Conservation (phyloP, 768 basidiomycete species). For the Austroboletus festivus region DNA sequence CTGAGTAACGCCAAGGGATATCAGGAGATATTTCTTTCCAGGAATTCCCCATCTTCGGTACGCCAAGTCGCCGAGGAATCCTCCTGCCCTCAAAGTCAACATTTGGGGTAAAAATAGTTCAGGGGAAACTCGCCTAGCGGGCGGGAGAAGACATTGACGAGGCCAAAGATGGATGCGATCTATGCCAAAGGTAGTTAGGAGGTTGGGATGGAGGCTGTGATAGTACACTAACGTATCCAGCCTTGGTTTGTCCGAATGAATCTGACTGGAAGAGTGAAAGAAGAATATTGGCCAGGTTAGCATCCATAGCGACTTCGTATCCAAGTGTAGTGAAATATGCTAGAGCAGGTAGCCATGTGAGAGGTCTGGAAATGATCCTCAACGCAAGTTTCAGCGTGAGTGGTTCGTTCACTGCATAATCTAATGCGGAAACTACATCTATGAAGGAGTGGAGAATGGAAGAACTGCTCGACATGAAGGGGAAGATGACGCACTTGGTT, state of each 20-base stretch:
- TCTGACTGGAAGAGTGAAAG: slow-evolving; percentile 37
- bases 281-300: slow-evolving; percentile 45
- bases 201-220: slow-evolving; percentile 6
- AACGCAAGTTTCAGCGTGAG: slow-evolving; percentile 35
- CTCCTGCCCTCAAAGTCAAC: slow-evolving; percentile 25
- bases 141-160: slow-evolving; percentile 51
- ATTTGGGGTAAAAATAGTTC: background rate
- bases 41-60: slow-evolving; percentile 40
- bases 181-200: slow-evolving; percentile 10
- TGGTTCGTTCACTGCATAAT: slow-evolving; percentile 44
- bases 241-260: slow-evolving; percentile 44
- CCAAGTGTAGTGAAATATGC: slow-evolving; percentile 58
- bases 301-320: slow-evolving; percentile 55
- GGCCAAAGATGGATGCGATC: slow-evolving; percentile 36
- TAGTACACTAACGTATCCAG: slow-evolving; percentile 54
- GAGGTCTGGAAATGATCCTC: slow-evolving; percentile 37
- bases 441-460: too few species aligned
- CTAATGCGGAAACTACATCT: slow-evolving; percentile 41
- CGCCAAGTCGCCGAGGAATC: slow-evolving; percentile 44
- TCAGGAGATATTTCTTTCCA: slow-evolving; percentile 48
- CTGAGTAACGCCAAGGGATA: slow-evolving; percentile 42
- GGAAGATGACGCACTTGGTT: too few species aligned
- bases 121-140: slow-evolving; percentile 33
- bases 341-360: slow-evolving; percentile 55
- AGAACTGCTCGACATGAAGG: too few species aligned